Percentiles rank a stretch among this genome's conserved stretches.
Conservation (phyloP, 1,139 yeast genomes). For the Geotrichum aggregatum region DNA sequence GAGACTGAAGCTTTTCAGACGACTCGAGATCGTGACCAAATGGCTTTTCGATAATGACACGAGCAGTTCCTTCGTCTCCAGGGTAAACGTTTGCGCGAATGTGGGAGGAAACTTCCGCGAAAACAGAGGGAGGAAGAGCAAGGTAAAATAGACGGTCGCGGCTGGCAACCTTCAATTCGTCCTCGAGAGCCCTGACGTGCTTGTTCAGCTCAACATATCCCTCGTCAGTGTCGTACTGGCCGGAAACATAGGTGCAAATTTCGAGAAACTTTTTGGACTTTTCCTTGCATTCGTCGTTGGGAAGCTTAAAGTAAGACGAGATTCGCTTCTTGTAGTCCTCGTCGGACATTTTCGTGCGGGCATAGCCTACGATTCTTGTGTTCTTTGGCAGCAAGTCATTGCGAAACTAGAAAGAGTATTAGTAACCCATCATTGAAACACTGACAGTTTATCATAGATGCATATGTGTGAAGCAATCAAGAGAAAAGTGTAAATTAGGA, state of each 20-base stretch:
- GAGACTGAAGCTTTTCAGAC: constrained; percentile 69
- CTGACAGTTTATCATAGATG: too few species aligned
- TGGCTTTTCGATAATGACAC: constrained; percentile 93
- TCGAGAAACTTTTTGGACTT: constrained; percentile 62
- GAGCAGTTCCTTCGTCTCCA: constrained; percentile 55
- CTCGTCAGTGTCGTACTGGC: constrained; percentile 74
- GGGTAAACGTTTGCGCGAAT: constrained; percentile 70
- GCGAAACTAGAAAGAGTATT: constrained; percentile 57
- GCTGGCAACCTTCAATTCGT: constrained; percentile 34
- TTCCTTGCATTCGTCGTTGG: constrained; percentile 42
- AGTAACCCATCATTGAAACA: too few species aligned
- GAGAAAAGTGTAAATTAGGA: background rate
- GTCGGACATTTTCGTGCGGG: constrained; percentile 68
- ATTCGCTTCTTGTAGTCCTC: constrained; percentile 68
- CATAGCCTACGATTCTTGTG: constrained; percentile 82
- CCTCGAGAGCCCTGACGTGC: constrained; percentile 58
- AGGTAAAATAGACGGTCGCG: constrained; percentile 72
- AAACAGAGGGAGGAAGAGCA: constrained; percentile 92
- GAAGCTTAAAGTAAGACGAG: constrained; percentile 59
- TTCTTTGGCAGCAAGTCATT: constrained; percentile 76
- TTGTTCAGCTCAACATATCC: constrained; percentile 60
- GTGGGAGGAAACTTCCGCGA: constrained; percentile 70
- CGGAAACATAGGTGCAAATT: constrained; percentile 64
- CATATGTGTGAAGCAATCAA: constrained; percentile 18
- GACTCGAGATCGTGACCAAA: constrained; percentile 88